Evolutionary conservation across 2,329 filamentous ascomycete species (phyloP), one percentile per base, ranked within the genome.

Genomic region (Fusarium mexicanum): DNA sequence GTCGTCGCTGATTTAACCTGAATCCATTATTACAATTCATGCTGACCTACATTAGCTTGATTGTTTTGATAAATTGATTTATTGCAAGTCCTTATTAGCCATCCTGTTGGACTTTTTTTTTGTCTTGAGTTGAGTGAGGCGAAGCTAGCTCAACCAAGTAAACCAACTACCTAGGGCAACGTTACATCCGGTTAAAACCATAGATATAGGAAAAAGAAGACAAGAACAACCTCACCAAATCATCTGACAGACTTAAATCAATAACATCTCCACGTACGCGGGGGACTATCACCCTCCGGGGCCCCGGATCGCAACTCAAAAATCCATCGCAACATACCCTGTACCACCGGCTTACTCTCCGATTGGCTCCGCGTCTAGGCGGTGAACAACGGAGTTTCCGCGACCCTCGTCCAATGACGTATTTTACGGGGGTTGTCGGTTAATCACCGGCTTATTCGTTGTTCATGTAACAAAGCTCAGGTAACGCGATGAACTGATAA

Each of bases 331-430:
- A 1, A 7, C 35, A 31, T 69, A 69, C 66, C 64, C 57, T 69
- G 48, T 55, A 69, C 20, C 17, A 3, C 12, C 67, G 67, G 65
- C 40, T 11, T 2, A 0, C 3, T 0, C 2, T 10, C 67, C 67
- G 67, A 69, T 69, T 69, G n/a, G 67, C 6, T 14, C 3, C 1
- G 5, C 35, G 11, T n/a, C 12, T 33, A n/a, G 22, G 50, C 65
- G 67, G 66, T 69, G 65, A 69, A n/a, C 5, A 2, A 38, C 57
- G 66, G 66, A 69, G 65, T 8, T 26, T 69, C 65, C 57, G 24
- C 66, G 6, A 46, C 4, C 58, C 66, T 38, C 41, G 66, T 17
- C 7, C 8, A 24, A 31, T 70, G 67, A 60, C 67, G 60, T 50
- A 20, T 18, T 16, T 10, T 20, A 16, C 26, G 40, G 24, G 22